Evolutionary conservation across 176 grass and related monocot species (phyloP), one percentile per base, ranked within the genome.

Genomic region (Zea luxurians): DNA sequence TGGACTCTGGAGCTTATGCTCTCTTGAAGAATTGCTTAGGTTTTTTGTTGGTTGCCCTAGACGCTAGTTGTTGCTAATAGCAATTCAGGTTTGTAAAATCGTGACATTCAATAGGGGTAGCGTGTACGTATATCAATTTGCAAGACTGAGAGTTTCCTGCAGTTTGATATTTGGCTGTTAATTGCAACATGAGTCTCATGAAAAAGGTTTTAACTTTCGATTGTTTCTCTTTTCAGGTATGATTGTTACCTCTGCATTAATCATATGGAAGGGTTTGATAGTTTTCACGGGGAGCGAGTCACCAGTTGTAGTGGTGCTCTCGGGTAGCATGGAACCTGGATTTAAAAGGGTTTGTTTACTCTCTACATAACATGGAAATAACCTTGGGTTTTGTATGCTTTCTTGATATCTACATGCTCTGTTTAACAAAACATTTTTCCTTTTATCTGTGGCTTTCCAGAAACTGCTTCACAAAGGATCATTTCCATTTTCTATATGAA

Each of bases 251-350:
- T 88, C 76, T 4, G 85, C 89, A 55, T 57, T 91, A 77, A 91
- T 91, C 77, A 78, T 91, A 84, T 91, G 89, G 89, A 91, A 91
- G 68, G 89, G 85, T 4, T 68, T 91, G 82, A 91, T 91, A 61
- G 85, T 83, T 7, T 5, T 87, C 8, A 91, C 89, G 8, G 89
- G 84, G 41, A 87, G 89, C 2, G 89, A 91, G 16, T 91, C 89
- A 13, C 89, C 89, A 6, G 85, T 91, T 4, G 89, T 91, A 50
- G 89, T 91, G 71, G 89, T 91, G 78, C 85, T 91, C 46, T 91
- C 89, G 62, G 89, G 85, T 42, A 91, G 89, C 73, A 91, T 91
- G 89, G 89, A 87, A 74, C 89, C 89, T 63, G 89, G 89, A 83
- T 91, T 91, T 83, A 87, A 84, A 78, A 84, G 89, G 84, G 89